Evolutionary conservation across 2,329 filamentous ascomycete species (phyloP).

Genomic region (Penicillium sp.): DNA sequence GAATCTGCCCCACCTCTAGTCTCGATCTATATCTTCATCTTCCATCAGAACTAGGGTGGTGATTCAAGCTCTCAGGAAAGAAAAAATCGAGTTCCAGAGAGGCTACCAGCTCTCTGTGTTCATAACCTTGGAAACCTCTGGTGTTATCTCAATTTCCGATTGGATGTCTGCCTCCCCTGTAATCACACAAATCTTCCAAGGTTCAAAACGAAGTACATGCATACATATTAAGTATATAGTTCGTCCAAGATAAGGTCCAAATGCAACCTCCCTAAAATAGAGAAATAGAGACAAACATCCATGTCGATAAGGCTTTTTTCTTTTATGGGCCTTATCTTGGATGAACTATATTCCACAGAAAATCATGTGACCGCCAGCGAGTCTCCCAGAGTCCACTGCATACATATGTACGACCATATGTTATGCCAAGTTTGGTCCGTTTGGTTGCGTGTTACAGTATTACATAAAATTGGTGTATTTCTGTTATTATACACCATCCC

Average conservation of each 20-base stretch:
- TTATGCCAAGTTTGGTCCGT: no score
- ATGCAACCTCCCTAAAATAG: not conserved
- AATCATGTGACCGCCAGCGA: no score
- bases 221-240: no score
- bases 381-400: no score
- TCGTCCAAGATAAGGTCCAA: not conserved
- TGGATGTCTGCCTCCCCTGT: not conserved
- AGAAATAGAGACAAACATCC: not conserved
- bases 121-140: not conserved
- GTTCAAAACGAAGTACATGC: no score
- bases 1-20: not conserved
- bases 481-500: no score
- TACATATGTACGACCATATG: no score
- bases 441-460: no score
- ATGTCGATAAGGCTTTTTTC: not conserved
- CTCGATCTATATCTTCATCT: not conserved
- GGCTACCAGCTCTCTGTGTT: not conserved
- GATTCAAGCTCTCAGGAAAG: not conserved
- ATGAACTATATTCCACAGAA: no score
- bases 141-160: not conserved
- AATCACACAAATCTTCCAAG: no score
- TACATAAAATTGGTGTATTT: no score
- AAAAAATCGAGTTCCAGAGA: not conserved
- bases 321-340: no score
- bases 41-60: not conserved